Percentiles rank a stretch among this genome's conserved stretches.
phyloP scores from a whole-genome alignment of 2,329 filamentous ascomycete genomes.

The Setomelanomma holmii region DNA sequence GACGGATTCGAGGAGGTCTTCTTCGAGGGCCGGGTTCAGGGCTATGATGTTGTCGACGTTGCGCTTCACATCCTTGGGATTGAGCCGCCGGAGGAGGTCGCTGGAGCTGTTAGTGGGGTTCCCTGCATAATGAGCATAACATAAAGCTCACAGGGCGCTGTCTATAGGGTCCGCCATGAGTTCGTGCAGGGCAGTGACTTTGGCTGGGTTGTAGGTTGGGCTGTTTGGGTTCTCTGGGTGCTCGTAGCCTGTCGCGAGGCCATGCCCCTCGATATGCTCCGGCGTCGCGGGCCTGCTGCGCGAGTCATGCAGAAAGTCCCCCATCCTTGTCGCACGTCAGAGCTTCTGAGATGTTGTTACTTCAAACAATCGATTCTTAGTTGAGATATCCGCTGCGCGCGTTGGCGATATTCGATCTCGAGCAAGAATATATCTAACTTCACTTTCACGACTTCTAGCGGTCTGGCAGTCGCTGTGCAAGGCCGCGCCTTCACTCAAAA shows the following conservation, averaged over 20 bases:
- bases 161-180: slow-evolving; percentile 58
- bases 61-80: slow-evolving; percentile 86
- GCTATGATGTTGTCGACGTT: slow-evolving; percentile 90
- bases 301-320: slow-evolving; percentile 28
- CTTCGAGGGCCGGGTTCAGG: slow-evolving; percentile 88
- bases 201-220: slow-evolving; percentile 18
- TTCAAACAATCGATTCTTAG: background rate
- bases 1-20: slow-evolving; percentile 96
- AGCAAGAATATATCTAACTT: too few species aligned
- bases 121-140: background rate
- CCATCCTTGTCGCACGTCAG: slow-evolving; percentile 1
- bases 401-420: too few species aligned
- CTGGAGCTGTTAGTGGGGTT: slow-evolving; percentile 57
- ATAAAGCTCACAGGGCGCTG: slow-evolving; percentile 71
- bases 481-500: background rate
- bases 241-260: slow-evolving; percentile 22
- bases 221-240: slow-evolving; percentile 21
- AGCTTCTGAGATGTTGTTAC: background rate
- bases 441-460: background rate
- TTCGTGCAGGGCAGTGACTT: slow-evolving; percentile 1
- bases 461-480: background rate
- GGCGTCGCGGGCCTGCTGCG: slow-evolving; percentile 17
- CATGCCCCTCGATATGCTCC: slow-evolving; percentile 28
- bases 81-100: slow-evolving; percentile 96
- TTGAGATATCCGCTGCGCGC: too few species aligned